Base-by-base conservation (phyloP, 2,329 filamentous ascomycete species). In the Pestalotiopsis sp. region DNA sequence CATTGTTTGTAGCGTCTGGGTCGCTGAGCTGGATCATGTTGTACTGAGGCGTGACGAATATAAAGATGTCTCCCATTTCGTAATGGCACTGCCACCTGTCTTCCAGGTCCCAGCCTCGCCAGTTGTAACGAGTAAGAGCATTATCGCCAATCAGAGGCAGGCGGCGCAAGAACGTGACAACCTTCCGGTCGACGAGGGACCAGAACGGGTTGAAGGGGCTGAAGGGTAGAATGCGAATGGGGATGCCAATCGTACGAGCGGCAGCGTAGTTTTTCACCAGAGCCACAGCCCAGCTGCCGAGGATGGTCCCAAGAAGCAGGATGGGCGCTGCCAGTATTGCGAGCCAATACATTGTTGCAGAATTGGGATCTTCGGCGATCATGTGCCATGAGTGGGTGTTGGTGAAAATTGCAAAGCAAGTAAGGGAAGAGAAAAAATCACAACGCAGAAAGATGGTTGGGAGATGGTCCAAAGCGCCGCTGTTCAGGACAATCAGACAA, bases 1-100 rank as follows among this genome's bases (percentile, higher is more conserved):
- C 11, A 5, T 23, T n/a, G 14, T 14, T 49, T 13, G 52, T 36
- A 11, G 57, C 45, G 6, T 49, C 38, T 17, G 66, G 66, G 20
- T 62, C 31, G 25, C 52, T 62, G 66, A 67, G 11, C 1, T 67
- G 25, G 1, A 67, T 11, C 66, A 13, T 20, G 20, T 62, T 67
- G 11, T 67, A 23, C 9, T n/a, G 13, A 0, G 66, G 66, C 2
- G 66, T 62, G 25, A 67, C 66, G 12, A 62, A 23, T 9, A 67
- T 45, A n/a, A 7, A 67, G 36, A 52, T 39, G 2, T 67, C 58
- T 31, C 66, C 62, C 62, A 65, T 65, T 20, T 65, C 62, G 23
- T 17, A 13, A 31, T 65, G 62, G 12, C 38, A 65, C 13, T 38
- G 62, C 5, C n/a, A 49, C 13, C 36, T 23, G 25, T 65, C 62